Evolutionary conservation across 352 stramenopile genomes (phyloP), one percentile per base, ranked within the genome.

Genomic region (Elongisporangium prolatum): DNA sequence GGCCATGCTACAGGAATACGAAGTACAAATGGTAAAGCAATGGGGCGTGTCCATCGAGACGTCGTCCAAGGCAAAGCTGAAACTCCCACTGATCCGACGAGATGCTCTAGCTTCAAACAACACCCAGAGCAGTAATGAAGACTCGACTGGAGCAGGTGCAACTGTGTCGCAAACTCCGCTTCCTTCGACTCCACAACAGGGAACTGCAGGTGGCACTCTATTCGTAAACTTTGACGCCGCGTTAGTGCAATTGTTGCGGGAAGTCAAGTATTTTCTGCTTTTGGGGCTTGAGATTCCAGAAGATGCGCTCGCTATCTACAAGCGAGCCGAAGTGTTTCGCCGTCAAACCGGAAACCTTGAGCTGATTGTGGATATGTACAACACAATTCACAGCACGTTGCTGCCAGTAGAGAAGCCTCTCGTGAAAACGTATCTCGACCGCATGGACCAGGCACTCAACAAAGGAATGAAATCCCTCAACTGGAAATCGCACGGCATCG

Each of bases 211-310:
- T 6, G 69, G 77, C 0, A 50, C 77, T 37, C 65, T 98, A 2
- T 72, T 79, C 14, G 91, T 98, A 0, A 98, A 98, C 63, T 98
- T 98, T 54, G 89, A 97, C 61, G 74, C 89, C 5, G 80, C 89
- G 2, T 61, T 98, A 4, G 88, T 97, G 7, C 84, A 96, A 16
- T 73, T 98, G 8, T 61, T 98, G 18, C 80, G 93, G 9, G 93
- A 98, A 67, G 91, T 98, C 8, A 98, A 98, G 63, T 98, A 98
- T 66, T 97, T 98, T 48, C 51, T 97, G 25, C 67, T 97, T 7
- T 69, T 98, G 10, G 88, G 86, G 0, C 65, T 98, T 8, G 73
- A 95, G 21, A 95, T 98, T 21, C 93, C 91, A 0, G 80, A 90
- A 48, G 84, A 94, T 52, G 92, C 91, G 1, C 75, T 97, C 13